Percentiles rank a stretch among this genome's conserved stretches.
phyloP scores from a whole-genome alignment of 2,329 filamentous ascomycete genomes.

The Trichoderma breve region DNA sequence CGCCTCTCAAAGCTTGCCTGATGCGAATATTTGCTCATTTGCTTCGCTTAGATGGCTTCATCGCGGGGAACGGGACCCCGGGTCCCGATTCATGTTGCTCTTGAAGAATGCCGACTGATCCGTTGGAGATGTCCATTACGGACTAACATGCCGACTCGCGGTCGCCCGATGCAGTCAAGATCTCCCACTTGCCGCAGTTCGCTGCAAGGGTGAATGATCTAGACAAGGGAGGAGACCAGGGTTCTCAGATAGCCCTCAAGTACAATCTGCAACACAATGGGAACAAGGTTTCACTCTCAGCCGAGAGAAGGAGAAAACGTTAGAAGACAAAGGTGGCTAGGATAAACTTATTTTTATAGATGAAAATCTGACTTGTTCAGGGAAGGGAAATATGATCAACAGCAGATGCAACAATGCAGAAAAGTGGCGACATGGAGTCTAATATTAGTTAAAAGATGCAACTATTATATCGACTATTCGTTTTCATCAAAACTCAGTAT shows the following conservation, averaged over 20 bases:
- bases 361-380: background rate
- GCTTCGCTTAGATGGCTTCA: background rate
- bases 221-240: background rate
- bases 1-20: background rate
- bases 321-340: background rate
- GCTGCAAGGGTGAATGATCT: background rate
- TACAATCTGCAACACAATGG: background rate
- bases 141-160: background rate
- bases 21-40: background rate
- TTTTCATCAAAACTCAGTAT: background rate
- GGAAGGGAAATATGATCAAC: background rate
- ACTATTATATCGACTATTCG: background rate
- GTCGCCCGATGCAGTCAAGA: background rate
- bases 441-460: background rate
- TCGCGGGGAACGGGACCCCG: background rate
- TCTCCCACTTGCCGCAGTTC: background rate
- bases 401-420: background rate
- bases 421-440: background rate
- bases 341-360: background rate
- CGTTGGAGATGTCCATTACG: background rate
- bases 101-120: conserved; percentile 5
- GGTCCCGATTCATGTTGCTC: background rate
- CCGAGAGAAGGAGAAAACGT: background rate
- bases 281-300: background rate
- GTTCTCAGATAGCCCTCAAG: background rate